Evolutionary conservation across 352 stramenopile species (phyloP), one percentile per base, ranked within the genome.

Genomic region (Pythium brachiatum): DNA sequence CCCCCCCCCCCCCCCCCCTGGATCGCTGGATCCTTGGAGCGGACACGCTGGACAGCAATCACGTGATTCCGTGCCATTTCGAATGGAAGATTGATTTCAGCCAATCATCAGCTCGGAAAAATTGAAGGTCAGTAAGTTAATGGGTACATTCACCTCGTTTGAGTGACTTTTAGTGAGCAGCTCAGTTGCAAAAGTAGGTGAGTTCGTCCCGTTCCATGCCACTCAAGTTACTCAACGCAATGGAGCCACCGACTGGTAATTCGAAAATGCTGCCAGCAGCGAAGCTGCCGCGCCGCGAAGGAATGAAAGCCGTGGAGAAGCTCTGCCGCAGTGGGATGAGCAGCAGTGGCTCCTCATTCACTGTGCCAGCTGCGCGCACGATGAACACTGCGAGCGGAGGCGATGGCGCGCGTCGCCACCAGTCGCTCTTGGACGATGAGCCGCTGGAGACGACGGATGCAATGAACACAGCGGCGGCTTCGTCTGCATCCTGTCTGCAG

Each of bases 351-450:
- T 29, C 52, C 6, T 8, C 52, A 23, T 4, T 18, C 7, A 26
- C 20, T 15, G 43, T 20, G 18, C 26, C 44, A 3, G 31, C 41
- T 13, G 27, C 32, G 9, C 56, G 50, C 21, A 51, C 34, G 13
- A 55, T 66, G 39, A 57, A 54, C 29, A 66, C 57, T 0, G 52
- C 64, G 21, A 66, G 57, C n/a, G 64, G 64, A 2, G 64, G 64
- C 18, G 57, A 70, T 31, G 53, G 52, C 9, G 64, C 46, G 26
- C 74, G 80, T 38, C 77, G 80, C 1, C 73, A 85, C 27, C 80
- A 90, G 58, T 72, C 61, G 43, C 78, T 87, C 51, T 64, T 89
- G 44, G 62, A 74, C 38, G 67, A 65, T 26, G 65, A 72, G 0
- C 38, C 65, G 26, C 51, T 44, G 15, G 2, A 36, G 41, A 7